phyloP scores from a whole-genome alignment of 768 basidiomycete species.

The Auricularia sp. region DNA sequence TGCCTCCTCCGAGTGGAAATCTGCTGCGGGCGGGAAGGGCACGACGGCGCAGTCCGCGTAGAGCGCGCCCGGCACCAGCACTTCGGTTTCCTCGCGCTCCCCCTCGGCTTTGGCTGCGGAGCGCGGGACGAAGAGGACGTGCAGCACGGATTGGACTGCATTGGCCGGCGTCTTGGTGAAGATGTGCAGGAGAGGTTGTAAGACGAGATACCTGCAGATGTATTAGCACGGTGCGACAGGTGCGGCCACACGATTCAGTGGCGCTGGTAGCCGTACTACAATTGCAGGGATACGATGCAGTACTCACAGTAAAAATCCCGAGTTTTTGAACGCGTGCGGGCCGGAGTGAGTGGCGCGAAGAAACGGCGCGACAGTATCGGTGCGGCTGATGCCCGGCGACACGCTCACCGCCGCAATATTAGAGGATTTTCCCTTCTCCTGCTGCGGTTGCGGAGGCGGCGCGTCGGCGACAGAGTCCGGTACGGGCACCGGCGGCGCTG shows the following conservation, averaged over 20 bases:
- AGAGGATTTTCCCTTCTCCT: slow-evolving; percentile 39
- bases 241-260: too few relatives aligned
- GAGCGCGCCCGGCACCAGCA: slow-evolving; percentile 66
- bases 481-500: slow-evolving; percentile 15
- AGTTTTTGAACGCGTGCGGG: slow-evolving; percentile 25
- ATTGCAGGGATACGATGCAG: slow-evolving; percentile 21
- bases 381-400: slow-evolving; percentile 65
- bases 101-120: slow-evolving; percentile 3
- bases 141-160: slow-evolving; percentile 67
- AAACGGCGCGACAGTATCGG: slow-evolving; percentile 50
- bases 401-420: slow-evolving; percentile 70
- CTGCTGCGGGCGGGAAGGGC: not conserved
- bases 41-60: slow-evolving; percentile 71
- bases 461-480: slow-evolving; percentile 22
- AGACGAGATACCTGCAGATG: slow-evolving; percentile 36
- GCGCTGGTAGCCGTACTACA: too few relatives aligned
- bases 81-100: slow-evolving; percentile 35
- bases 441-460: slow-evolving; percentile 22
- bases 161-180: slow-evolving; percentile 56
- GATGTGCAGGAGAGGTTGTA: slow-evolving; percentile 58
- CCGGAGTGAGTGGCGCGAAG: slow-evolving; percentile 14
- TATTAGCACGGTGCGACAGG: too few relatives aligned
- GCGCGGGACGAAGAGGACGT: slow-evolving; percentile 63
- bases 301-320: slow-evolving; percentile 34
- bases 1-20: slow-evolving; percentile 1